phyloP scores from a whole-genome alignment of 2,329 filamentous ascomycete genomes.

The Cladosporium sp. region DNA sequence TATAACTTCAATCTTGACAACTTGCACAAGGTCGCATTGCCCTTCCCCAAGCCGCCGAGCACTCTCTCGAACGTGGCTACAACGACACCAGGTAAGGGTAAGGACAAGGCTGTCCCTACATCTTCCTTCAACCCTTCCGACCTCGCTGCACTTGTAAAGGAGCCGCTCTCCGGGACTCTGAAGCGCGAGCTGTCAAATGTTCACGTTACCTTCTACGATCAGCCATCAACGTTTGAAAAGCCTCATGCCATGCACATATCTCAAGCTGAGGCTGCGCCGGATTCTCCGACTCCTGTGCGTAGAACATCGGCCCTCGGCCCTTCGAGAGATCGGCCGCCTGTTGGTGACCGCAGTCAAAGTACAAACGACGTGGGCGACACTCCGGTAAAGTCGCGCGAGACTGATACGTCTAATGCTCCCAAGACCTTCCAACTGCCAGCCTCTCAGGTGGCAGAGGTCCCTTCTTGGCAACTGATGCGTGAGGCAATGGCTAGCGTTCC shows the following conservation, averaged over 20 bases:
- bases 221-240: constrained; percentile 25
- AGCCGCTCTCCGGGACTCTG: constrained; percentile 32
- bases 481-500: constrained; percentile 56
- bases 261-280: constrained; percentile 44
- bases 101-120: constrained; percentile 58
- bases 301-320: constrained; percentile 52
- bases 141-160: constrained; percentile 66
- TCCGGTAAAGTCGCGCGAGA: constrained; percentile 23
- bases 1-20: constrained; percentile 69
- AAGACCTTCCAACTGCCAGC: constrained; percentile 59
- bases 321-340: constrained; percentile 29
- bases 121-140: constrained; percentile 73
- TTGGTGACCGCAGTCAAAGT: constrained; percentile 20
- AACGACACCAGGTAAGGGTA: constrained; percentile 59
- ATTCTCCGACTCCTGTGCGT: constrained; percentile 69
- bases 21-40: constrained; percentile 73
- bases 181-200: constrained; percentile 78
- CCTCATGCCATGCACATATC: constrained; percentile 19
- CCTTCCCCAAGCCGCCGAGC: constrained; percentile 64
- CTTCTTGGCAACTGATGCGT: constrained; percentile 38
- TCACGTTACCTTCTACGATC: constrained; percentile 69
- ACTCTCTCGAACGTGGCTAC: constrained; percentile 48
- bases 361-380: constrained; percentile 22
- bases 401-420: constrained; percentile 34
- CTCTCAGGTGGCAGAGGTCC: constrained; percentile 37